Percentiles rank a stretch among this genome's conserved stretches.
Conservation (phyloP, 2,329 filamentous ascomycete genomes). For the Remersonia thermophila region DNA sequence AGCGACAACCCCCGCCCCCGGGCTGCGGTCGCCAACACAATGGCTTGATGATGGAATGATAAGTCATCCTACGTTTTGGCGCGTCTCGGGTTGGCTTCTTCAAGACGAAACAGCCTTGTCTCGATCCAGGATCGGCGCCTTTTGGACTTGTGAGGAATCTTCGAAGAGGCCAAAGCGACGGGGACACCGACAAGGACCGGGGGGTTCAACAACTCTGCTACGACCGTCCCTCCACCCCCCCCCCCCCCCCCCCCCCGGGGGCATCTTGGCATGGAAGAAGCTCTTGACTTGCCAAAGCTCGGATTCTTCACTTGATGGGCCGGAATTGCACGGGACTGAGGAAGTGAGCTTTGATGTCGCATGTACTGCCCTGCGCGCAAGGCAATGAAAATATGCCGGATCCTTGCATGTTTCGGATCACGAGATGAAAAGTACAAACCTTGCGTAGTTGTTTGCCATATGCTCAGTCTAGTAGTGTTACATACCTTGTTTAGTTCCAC, state of each 20-base stretch:
- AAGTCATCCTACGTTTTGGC: conserved; percentile 10
- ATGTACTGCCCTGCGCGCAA: no score
- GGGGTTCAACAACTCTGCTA: conserved; percentile 3
- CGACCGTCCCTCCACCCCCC: conserved; percentile 4
- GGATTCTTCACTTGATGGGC: no score
- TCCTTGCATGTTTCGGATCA: background rate
- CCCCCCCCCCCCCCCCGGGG: background rate
- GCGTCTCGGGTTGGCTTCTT: background rate
- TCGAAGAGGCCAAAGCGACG: conserved; percentile 19
- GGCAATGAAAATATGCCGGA: background rate
- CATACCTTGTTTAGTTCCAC: no score
- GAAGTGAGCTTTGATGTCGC: no score
- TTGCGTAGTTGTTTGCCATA: no score
- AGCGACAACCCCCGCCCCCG: no score
- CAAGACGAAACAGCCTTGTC: background rate
- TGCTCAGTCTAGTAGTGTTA: no score
- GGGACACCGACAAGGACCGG: conserved; percentile 1
- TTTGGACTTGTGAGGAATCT: conserved; percentile 18
- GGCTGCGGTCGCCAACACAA: background rate
- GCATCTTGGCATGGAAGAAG: conserved; percentile 3
- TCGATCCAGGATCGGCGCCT: conserved; percentile 13
- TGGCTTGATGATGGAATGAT: conserved; percentile 15
- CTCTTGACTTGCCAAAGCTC: background rate
- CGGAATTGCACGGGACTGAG: no score
- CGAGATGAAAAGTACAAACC: no score